Evolutionary conservation across 257 asterid genomes (phyloP).

Genomic region (Ajuga chamaepitys): DNA sequence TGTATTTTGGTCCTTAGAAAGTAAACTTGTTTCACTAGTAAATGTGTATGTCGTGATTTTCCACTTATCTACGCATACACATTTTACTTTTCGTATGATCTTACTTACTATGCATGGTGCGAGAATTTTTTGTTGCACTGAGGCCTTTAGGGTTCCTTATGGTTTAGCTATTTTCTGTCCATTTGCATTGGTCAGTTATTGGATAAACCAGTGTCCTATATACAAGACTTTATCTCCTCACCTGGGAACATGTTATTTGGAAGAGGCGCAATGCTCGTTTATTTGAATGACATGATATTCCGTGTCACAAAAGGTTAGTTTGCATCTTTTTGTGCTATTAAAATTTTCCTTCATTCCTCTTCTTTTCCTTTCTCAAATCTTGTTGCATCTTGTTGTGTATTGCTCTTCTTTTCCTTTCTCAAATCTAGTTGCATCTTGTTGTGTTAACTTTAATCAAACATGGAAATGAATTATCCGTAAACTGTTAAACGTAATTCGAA

Average conservation of each 20-base stretch:
- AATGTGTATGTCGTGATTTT: no score
- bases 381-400: not conserved
- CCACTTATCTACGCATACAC: not conserved
- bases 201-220: constrained; percentile 51
- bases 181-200: constrained; percentile 48
- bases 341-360: not conserved
- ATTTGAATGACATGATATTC: constrained; percentile 36
- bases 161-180: constrained; percentile 1
- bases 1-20: not conserved
- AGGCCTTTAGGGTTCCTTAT: not conserved
- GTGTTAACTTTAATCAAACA: not conserved
- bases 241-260: constrained; percentile 39
- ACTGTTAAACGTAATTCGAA: not conserved
- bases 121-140: not conserved
- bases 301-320: constrained; percentile 41
- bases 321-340: not conserved
- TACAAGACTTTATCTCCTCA: constrained; percentile 45
- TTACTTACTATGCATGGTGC: not conserved
- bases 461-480: not conserved
- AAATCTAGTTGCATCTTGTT: not conserved
- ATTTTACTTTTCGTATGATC: not conserved
- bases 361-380: not conserved
- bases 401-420: not conserved
- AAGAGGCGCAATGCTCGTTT: constrained; percentile 44
- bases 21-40: not conserved